These are phyloP conservation scores for Yamadazyma phyllophila DNA, from an alignment of 805 yeast genomes.

Conservation along the genomic window DNA sequence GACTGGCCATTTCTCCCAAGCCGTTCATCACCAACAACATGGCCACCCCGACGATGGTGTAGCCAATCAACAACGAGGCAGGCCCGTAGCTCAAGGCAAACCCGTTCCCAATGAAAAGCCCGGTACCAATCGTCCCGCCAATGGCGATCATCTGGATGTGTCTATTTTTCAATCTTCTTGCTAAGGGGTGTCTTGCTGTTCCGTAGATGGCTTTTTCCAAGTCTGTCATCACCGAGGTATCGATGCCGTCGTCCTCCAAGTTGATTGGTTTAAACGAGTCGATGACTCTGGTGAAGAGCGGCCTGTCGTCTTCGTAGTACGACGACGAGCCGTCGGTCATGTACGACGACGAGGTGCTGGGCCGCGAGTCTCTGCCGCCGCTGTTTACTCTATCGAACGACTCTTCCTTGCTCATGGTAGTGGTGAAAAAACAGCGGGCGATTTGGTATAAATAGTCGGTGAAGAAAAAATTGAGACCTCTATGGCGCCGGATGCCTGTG, in stretches of 20 bases:
- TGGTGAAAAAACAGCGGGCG: not conserved
- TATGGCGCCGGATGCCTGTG: not conserved
- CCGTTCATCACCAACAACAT: conserved; percentile 57
- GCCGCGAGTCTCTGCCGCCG: not conserved
- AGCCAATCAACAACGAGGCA: conserved; percentile 50
- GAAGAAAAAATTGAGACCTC: not conserved
- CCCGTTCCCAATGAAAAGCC: conserved; percentile 49
- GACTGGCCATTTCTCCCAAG: conserved; percentile 62
- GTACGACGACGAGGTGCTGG: conserved; percentile 1
- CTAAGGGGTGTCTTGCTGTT: conserved; percentile 43
- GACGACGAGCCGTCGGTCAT: not conserved
- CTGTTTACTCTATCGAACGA: not conserved
- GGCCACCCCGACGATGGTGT: conserved; percentile 52
- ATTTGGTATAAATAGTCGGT: not conserved
- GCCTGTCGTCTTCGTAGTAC: not conserved
- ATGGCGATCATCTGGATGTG: conserved; percentile 59
- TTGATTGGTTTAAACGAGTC: conserved; percentile 40
- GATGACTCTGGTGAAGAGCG: conserved; percentile 16
- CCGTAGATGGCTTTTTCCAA: conserved; percentile 39
- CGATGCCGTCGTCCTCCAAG: conserved; percentile 39
- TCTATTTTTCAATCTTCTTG: conserved; percentile 44
- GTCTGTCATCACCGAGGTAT: conserved; percentile 37
- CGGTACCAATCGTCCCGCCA: conserved; percentile 75
- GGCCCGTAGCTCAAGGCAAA: conserved; percentile 42
- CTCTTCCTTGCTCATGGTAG: conserved; percentile 3